These are phyloP conservation scores for Jatropha curcas DNA, from an alignment of 345 rosid genomes.

Conservation along the genomic window DNA sequence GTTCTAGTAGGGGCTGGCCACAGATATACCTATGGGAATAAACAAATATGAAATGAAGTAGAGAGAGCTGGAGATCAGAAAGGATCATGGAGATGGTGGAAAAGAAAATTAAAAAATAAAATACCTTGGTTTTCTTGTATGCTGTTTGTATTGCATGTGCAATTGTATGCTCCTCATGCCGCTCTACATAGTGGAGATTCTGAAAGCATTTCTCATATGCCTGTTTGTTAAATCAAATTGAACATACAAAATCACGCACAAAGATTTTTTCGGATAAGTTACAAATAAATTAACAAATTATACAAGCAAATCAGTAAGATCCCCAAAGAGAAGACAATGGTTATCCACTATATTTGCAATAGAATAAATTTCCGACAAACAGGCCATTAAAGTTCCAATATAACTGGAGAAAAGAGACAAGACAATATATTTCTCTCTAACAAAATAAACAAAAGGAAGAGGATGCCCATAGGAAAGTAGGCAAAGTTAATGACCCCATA, in stretches of 20 bases:
- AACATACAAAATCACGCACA: background rate
- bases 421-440: background rate
- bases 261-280: background rate
- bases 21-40: conserved; percentile 62
- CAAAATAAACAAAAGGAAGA: background rate
- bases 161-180: conserved; percentile 95
- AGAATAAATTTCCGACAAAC: background rate
- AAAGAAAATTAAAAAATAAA: background rate
- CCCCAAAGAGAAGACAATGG: background rate
- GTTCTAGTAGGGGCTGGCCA: conserved; percentile 92
- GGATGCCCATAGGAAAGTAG: background rate
- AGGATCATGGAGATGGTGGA: background rate
- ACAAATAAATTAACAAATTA: background rate
- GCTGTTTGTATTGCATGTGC: conserved; percentile 81
- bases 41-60: background rate
- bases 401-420: background rate
- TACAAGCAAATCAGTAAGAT: background rate
- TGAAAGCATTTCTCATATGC: conserved; percentile 94
- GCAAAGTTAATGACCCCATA: background rate
- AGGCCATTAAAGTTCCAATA: background rate
- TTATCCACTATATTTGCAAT: background rate
- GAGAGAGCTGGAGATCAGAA: background rate
- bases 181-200: conserved; percentile 87
- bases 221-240: conserved; percentile 39
- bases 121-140: conserved; percentile 94